Evolutionary conservation across 1,284 basidiomycete genomes (phyloP), one percentile per base, ranked within the genome.

Genomic region (Rhodotorula sp.): DNA sequence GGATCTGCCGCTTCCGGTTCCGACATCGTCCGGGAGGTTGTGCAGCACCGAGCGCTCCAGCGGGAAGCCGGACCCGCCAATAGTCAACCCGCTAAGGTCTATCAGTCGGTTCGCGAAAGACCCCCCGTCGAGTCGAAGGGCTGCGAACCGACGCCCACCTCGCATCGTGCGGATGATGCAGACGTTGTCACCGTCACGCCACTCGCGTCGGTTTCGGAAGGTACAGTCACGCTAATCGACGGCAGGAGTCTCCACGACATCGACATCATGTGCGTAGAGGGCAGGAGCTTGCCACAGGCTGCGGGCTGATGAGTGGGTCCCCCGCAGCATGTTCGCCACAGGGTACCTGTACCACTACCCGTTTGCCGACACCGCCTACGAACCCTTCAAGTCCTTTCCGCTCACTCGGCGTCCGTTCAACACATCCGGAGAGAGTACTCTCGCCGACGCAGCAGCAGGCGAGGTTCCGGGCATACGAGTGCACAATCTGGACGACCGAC

Each of bases 1-100:
- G 85, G 85, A 10, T 83, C 82, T 44, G 81, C 80, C 26, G 82
- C 82, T 10, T 83, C 82, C 0, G 85, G 84, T 0, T 82, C 82
- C 24, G 85, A 85, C 71, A 81, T 85, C 37, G 80, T 82, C 1
- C 79, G 84, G n/a, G 83, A 84, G 65, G 75, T 85, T 12, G 37
- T 42, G 82, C 80, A 12, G 58, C 68, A 14, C 75, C 79, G 26
- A 80, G 82, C 62, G 37, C 62, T 69, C 15, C 69, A 66, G 14
- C 66, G 70, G 3, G 51, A 55, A 46, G 49, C 0, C 15, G 37
- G 49, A 44, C 26, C 33, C 46, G 26, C 24, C 30, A 0, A 17
- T 14, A 42, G 37, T 1, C 6, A 29, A 14, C 59, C 60, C 1
- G 63, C 65, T 55, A 46, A 58, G 30, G 75, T 82, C 44, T 82